These are phyloP conservation scores for Podaxis sp. DNA, from an alignment of 768 basidiomycete genomes.

Conservation along the genomic window DNA sequence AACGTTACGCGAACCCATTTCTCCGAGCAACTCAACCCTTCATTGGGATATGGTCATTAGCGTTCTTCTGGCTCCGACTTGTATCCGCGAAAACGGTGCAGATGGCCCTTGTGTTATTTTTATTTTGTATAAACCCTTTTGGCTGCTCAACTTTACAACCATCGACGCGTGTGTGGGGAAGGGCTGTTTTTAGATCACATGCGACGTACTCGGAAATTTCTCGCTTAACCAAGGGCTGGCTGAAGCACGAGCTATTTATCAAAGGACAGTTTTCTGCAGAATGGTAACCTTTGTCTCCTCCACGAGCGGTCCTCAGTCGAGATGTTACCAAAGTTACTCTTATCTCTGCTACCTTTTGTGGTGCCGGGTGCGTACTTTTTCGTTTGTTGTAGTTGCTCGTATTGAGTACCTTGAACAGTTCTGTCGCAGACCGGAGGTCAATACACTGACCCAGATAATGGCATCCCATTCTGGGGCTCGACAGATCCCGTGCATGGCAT, in stretches of 20 bases:
- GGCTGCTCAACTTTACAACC: too few relatives aligned
- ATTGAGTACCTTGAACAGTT: neutral
- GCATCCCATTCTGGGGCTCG: constrained; percentile 47
- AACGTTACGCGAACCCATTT: neutral
- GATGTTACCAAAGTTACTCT: neutral
- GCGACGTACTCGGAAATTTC: neutral
- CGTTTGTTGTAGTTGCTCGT: neutral
- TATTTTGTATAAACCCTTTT: neutral
- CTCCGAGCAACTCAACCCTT: neutral
- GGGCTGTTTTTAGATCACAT: neutral
- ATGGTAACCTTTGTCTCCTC: neutral
- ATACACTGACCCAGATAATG: constrained; percentile 44
- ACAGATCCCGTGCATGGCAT: constrained; percentile 39
- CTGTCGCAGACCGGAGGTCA: neutral
- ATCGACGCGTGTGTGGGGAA: neutral
- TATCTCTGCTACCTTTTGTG: neutral
- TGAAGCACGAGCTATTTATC: neutral
- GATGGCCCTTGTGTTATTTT: neutral
- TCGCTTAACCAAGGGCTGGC: neutral
- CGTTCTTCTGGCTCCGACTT: neutral
- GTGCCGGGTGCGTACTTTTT: neutral
- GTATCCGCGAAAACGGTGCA: neutral
- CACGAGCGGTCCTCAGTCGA: neutral
- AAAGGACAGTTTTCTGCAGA: neutral
- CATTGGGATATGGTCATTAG: neutral